phyloP scores from a whole-genome alignment of 768 basidiomycete species.

The Tylopilus felleus region DNA sequence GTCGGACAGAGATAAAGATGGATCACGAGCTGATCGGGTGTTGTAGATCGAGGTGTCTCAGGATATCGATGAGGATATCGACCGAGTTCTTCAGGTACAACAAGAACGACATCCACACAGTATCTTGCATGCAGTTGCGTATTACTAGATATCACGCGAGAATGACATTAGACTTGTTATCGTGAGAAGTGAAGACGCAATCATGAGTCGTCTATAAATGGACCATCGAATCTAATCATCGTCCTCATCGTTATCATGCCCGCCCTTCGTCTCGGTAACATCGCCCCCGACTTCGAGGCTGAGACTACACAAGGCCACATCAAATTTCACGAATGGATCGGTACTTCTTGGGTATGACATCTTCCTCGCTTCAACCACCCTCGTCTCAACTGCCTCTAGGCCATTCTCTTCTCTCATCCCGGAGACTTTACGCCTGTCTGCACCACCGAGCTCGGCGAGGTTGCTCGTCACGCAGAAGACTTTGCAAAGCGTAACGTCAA shows the following conservation, averaged over 20 bases:
- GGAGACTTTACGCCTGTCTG: constrained; percentile 92
- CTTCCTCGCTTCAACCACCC: not conserved
- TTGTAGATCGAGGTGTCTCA: constrained; percentile 76
- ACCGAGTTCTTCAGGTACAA: constrained; percentile 77
- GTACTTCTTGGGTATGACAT: constrained; percentile 76
- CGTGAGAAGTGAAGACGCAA: constrained; percentile 69
- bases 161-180: constrained; percentile 20
- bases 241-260: constrained; percentile 34
- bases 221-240: constrained; percentile 6
- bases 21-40: constrained; percentile 11
- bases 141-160: constrained; percentile 54
- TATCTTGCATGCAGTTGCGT: constrained; percentile 87
- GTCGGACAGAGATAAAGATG: constrained; percentile 28
- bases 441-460: constrained; percentile 97
- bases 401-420: constrained; percentile 90
- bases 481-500: constrained; percentile 89
- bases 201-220: constrained; percentile 31
- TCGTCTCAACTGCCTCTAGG: constrained; percentile 40
- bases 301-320: constrained; percentile 84
- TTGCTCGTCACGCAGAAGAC: constrained; percentile 81
- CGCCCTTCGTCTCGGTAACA: constrained; percentile 77
- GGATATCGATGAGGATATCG: constrained; percentile 92
- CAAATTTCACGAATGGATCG: constrained; percentile 93
- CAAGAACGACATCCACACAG: constrained; percentile 90
- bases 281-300: constrained; percentile 89